Evolutionary conservation across 1,284 basidiomycete species (phyloP).

Genomic region (Gymnopus androsaceus): DNA sequence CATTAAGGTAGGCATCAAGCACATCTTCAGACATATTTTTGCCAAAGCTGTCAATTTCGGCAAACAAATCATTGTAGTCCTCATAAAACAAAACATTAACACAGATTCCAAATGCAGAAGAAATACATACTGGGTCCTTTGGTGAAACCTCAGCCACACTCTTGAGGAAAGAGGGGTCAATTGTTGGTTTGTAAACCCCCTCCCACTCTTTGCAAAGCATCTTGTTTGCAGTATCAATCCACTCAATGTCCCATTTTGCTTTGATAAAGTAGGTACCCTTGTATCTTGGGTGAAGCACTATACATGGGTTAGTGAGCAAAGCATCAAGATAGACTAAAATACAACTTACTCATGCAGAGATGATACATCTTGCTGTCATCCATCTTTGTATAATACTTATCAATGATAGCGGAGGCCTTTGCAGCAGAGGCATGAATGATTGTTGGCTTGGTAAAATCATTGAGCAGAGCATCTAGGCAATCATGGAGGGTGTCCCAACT

Average conservation of each 20-base stretch:
- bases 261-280: too few relatives aligned
- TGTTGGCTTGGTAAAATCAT: not conserved
- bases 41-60: too few relatives aligned
- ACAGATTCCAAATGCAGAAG: not conserved
- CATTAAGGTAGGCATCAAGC: too few relatives aligned
- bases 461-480: too few relatives aligned
- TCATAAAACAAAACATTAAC: not conserved
- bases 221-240: slow-evolving; percentile 15
- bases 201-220: slow-evolving; percentile 5
- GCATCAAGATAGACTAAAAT: too few relatives aligned
- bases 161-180: not conserved
- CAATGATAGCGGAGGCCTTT: slow-evolving; percentile 13
- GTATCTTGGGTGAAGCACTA: too few relatives aligned
- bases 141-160: not conserved
- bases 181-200: slow-evolving; percentile 12
- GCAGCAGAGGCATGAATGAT: slow-evolving; percentile 13
- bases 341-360: too few relatives aligned
- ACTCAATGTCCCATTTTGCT: slow-evolving; percentile 12
- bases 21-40: too few relatives aligned
- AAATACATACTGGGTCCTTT: not conserved
- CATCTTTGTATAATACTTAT: slow-evolving; percentile 24
- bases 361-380: too few relatives aligned
- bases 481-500: slow-evolving; percentile 5
- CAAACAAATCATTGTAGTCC: not conserved
- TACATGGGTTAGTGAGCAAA: too few relatives aligned